Evolutionary conservation across 495 filamentous ascomycete species (phyloP), one percentile per base, ranked within the genome.

Genomic region (Parmelia sp.): DNA sequence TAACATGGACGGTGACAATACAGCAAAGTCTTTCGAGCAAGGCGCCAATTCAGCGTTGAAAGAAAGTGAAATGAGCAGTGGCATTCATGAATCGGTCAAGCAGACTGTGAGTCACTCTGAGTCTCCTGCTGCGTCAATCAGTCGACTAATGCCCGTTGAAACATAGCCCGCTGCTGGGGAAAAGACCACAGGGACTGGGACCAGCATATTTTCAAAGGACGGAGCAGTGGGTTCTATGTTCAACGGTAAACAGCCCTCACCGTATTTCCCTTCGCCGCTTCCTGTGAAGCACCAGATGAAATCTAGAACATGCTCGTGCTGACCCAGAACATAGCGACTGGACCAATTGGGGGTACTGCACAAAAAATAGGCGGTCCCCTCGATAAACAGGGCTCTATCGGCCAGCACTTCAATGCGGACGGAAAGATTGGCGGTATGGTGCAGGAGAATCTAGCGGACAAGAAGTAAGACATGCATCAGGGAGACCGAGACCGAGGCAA

Each of bases 321-420:
- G 29, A 69, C 57, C 39, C 27, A 60, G 12, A 14, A 27, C 2
- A 35, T 47, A 82, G 80, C 78, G 17, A 75, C 84, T 19, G 82
- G 84, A 31, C 72, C 74, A 0, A 74, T 86, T 40, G 80, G 83
- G 21, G 76, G 79, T 37, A 75, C 75, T 9, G 80, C 77, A 9
- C 73, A 86, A 59, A 77, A 71, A 42, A 63, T 86, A 11, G 82
- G 83, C n/a, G 84, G 83, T 0, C 81, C 82, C 0, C 73, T 85
- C 53, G 77, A 78, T 27, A 73, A 74, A 56, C 25, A 71, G 15
- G 75, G 75, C 0, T 59, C 72, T 0, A 71, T 76, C 12, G 73
- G 74, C 27, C 67, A 75, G 27, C 68, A 78, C 42, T 71, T 72
- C 47, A 76, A 75, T 63, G 67, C 65, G 15, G 76, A 76, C 35